Evolutionary conservation across 768 basidiomycete species (phyloP).

Genomic region (Agaricus blazei): DNA sequence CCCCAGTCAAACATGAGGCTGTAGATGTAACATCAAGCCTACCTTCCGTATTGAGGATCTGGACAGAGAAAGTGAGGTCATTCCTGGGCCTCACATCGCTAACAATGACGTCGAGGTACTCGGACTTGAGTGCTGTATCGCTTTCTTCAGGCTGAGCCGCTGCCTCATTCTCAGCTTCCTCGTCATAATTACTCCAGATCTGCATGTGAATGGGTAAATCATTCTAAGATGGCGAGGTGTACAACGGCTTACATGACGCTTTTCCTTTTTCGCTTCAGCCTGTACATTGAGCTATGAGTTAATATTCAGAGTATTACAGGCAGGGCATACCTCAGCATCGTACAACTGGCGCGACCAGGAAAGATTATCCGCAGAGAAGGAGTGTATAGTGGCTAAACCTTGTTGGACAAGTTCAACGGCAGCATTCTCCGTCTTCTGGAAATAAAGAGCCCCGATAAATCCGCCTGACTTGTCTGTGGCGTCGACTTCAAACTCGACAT

Average conservation of each 20-base stretch:
- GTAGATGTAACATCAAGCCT: constrained; percentile 12
- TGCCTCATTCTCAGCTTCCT: constrained; percentile 52
- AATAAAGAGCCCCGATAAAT: constrained; percentile 84
- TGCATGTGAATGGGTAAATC: constrained; percentile 21
- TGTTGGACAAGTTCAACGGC: constrained; percentile 81
- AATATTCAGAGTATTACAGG: not conserved
- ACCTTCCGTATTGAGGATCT: constrained; percentile 91
- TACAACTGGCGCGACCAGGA: constrained; percentile 76
- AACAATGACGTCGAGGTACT: constrained; percentile 91
- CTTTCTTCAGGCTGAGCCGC: constrained; percentile 34
- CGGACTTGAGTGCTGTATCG: constrained; percentile 58
- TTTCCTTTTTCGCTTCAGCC: constrained; percentile 78
- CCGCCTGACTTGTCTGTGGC: constrained; percentile 91
- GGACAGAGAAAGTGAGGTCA: constrained; percentile 86
- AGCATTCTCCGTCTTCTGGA: constrained; percentile 83
- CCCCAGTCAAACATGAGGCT: not conserved
- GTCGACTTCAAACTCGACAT: constrained; percentile 91
- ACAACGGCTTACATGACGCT: constrained; percentile 58
- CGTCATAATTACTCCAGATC: constrained; percentile 88
- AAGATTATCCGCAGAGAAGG: constrained; percentile 80
- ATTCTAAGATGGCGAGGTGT: not conserved
- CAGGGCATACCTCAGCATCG: constrained; percentile 66
- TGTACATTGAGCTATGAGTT: constrained; percentile 19
- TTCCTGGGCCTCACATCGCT: constrained; percentile 76
- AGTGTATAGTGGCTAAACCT: constrained; percentile 84